A percentile compares a stretch with the other conserved stretches of the same genome.
phyloP scores from a whole-genome alignment of 208 protist genomes.

The Porcisia hertigi region DNA sequence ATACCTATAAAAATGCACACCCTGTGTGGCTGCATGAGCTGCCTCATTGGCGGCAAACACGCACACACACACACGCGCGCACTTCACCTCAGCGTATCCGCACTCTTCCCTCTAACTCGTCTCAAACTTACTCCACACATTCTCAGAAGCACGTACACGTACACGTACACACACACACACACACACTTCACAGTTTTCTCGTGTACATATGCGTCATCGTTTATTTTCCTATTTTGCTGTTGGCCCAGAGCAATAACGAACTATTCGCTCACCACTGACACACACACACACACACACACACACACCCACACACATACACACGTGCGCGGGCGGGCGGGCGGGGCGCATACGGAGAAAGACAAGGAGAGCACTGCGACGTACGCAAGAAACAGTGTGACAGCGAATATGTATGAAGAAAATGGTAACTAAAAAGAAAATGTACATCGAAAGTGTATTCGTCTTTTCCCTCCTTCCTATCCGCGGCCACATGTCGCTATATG shows the following conservation, averaged over 20 bases:
- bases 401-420: too few relatives aligned
- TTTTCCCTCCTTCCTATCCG: too few relatives aligned
- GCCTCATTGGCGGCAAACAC: neutral
- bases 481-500: too few relatives aligned
- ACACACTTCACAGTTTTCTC: neutral
- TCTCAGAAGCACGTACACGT: too few relatives aligned
- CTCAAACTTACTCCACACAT: too few relatives aligned
- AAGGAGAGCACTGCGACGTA: too few relatives aligned
- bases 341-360: neutral
- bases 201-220: neutral
- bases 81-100: neutral
- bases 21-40: neutral
- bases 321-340: too few relatives aligned
- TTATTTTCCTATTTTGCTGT: neutral
- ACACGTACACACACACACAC: neutral
- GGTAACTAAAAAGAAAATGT: too few relatives aligned
- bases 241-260: neutral
- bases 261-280: neutral
- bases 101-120: neutral
- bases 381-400: neutral
- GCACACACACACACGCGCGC: neutral
- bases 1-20: too few relatives aligned
- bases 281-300: neutral
- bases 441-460: too few relatives aligned
- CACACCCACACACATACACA: neutral